Evolutionary conservation across 2,329 filamentous ascomycete genomes (phyloP).

Genomic region (Colletotrichum noveboracense): DNA sequence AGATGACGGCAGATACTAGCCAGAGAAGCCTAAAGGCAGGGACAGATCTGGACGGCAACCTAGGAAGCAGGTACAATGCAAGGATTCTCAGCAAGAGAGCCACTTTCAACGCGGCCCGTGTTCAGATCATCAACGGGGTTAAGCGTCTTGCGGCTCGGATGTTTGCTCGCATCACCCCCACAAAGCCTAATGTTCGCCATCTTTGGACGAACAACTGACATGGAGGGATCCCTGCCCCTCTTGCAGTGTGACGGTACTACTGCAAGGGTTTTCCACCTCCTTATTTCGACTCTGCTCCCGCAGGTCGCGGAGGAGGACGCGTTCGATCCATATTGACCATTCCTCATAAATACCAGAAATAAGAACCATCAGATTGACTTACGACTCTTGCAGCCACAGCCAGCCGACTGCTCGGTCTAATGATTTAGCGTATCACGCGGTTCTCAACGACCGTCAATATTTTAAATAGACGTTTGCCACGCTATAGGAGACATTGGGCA

Average conservation of each 20-base stretch:
- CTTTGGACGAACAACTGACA: not conserved
- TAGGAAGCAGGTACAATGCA: not conserved
- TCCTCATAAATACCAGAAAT: not conserved
- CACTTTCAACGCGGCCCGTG: not conserved
- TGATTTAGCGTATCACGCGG: not conserved
- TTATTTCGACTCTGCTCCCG: not conserved
- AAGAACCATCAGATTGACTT: not conserved
- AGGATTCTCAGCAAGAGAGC: not conserved
- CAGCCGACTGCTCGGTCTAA: not conserved
- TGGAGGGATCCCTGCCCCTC: not conserved
- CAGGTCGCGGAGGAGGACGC: not conserved
- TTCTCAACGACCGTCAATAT: not conserved
- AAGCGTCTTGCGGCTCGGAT: not conserved
- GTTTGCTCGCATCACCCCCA: not conserved
- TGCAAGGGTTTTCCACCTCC: not conserved
- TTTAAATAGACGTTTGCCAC: not conserved
- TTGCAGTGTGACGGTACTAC: not conserved
- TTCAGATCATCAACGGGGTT: not conserved
- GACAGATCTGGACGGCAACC: not conserved
- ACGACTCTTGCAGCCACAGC: not conserved
- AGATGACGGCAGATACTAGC: not conserved
- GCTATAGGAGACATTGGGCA: not conserved
- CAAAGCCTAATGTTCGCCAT: not conserved
- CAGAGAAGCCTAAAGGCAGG: not conserved
- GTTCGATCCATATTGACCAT: not conserved